Conservation (phyloP, 2,329 filamentous ascomycete genomes). For the Davidsoniella neocaledoniae region DNA sequence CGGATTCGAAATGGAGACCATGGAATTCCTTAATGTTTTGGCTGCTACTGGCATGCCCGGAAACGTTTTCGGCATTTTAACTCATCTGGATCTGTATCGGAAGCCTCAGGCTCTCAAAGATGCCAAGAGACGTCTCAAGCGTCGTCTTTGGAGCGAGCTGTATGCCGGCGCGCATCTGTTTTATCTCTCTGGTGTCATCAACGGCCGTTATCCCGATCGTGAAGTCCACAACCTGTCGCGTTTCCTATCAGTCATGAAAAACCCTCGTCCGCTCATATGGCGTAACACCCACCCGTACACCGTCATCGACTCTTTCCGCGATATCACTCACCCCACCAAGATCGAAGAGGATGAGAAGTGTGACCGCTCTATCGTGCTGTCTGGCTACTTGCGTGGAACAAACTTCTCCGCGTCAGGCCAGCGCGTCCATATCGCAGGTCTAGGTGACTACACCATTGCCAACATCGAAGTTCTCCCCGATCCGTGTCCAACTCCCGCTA, state of each 20-base stretch:
- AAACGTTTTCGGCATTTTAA: constrained; percentile 93
- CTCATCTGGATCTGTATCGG: constrained; percentile 86
- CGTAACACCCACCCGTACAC: constrained; percentile 91
- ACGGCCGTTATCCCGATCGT: constrained; percentile 88
- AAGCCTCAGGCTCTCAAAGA: constrained; percentile 84
- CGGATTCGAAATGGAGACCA: constrained; percentile 99
- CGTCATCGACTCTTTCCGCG: constrained; percentile 83
- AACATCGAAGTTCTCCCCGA: constrained; percentile 80
- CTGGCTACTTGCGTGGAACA: constrained; percentile 84
- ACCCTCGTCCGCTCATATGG: constrained; percentile 89
- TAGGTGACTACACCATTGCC: constrained; percentile 74
- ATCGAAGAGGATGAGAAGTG: constrained; percentile 81
- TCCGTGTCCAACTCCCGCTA: constrained; percentile 83
- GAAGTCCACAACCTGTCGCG: constrained; percentile 91
- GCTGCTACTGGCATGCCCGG: constrained; percentile 95
- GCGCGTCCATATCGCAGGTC: constrained; percentile 76
- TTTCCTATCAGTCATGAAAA: constrained; percentile 98
- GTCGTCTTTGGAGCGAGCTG: constrained; percentile 88
- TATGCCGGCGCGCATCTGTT: constrained; percentile 96
- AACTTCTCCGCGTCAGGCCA: constrained; percentile 81
- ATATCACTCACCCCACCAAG: constrained; percentile 82
- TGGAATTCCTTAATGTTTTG: constrained; percentile 94
- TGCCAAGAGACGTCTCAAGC: constrained; percentile 91
- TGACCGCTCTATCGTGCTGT: constrained; percentile 78
- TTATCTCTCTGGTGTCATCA: constrained; percentile 90